Conservation (phyloP, 2,329 filamentous ascomycete species). For the Ascomycota sp. region DNA sequence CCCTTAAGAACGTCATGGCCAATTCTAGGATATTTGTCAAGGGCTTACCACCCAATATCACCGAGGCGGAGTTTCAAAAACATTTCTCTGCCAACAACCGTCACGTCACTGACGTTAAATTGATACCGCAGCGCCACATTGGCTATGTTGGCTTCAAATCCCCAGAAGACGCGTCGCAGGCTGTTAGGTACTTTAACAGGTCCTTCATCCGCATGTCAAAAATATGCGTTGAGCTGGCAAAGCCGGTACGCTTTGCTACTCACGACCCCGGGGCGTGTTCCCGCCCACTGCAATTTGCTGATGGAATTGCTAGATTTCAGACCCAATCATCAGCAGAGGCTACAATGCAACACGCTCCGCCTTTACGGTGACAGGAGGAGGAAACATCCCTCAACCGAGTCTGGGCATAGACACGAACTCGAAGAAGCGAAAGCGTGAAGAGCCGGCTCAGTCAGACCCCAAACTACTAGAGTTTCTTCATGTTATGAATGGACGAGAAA, state of each 20-base stretch:
- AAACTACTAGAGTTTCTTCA: conserved; percentile 75
- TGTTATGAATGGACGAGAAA: conserved; percentile 42
- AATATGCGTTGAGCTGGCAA: conserved; percentile 74
- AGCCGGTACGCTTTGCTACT: conserved; percentile 43
- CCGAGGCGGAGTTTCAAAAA: conserved; percentile 67
- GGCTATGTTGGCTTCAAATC: conserved; percentile 90
- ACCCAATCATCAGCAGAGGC: conserved; percentile 16
- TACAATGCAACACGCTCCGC: conserved; percentile 9
- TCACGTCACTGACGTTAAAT: conserved; percentile 75
- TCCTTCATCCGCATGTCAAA: conserved; percentile 92
- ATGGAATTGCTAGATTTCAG: conserved; percentile 24
- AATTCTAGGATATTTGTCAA: conserved; percentile 60
- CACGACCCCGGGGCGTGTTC: conserved; percentile 3
- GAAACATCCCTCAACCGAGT: not conserved
- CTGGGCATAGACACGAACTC: conserved; percentile 16
- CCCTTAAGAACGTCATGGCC: conserved; percentile 18
- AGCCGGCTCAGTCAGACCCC: conserved; percentile 41
- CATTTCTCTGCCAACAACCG: conserved; percentile 61
- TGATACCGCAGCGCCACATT: conserved; percentile 75
- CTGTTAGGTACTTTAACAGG: conserved; percentile 88
- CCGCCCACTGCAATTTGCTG: conserved; percentile 6
- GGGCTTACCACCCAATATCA: conserved; percentile 68
- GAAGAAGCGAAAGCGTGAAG: conserved; percentile 50
- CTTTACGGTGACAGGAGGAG: conserved; percentile 4
- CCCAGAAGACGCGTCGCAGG: conserved; percentile 56